Evolutionary conservation across 2,329 filamentous ascomycete species (phyloP), one percentile per base, ranked within the genome.

Genomic region (Penicillium decumbens): DNA sequence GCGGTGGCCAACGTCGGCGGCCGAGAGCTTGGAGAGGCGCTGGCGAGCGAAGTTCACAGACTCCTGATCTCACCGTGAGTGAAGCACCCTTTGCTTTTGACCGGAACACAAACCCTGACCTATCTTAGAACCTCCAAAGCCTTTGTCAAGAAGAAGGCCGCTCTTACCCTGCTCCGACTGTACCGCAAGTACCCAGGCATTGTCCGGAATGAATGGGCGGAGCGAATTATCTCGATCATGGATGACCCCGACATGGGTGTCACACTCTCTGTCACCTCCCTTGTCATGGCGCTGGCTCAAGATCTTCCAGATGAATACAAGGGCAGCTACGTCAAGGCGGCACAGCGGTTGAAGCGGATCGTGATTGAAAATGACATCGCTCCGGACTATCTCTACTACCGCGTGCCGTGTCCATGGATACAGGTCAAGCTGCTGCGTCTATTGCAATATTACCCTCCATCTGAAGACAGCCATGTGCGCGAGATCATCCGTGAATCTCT

Each of bases 91-190:
- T 12, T 9, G 35, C 47, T 5, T 51, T 77, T 76, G 41, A 78
- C 77, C 24, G 6, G 15, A 12, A 6, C 8, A 25, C 6, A 9
- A n/a, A 15, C 32, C 37, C 41, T 57, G 15, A 58, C 30, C 24
- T 7, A 24, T 30, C 20, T n/a, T 39, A 84, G 81, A 38, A 85
- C 85, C 7, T 97, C 92, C 0, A 98, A 97, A 72, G 85, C 93
- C 0, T 98, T 98, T 61, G 93, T 98, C 52, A 98, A 98, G 80
- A 98, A 98, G 75, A 98, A 98, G 78, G 92, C 93, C 1, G 93
- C 93, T 6, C 77, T 98, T 45, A 98, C 93, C 0, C 79, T 98
- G 30, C 81, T 98, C 47, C 87, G 93, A 47, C 75, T 98, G 5
- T 98, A 97, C 72, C 88, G 93, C 60, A 98, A 98, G 75, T 84